Conservation (phyloP, 352 stramenopile genomes). For the Phytopythium helicoides region DNA sequence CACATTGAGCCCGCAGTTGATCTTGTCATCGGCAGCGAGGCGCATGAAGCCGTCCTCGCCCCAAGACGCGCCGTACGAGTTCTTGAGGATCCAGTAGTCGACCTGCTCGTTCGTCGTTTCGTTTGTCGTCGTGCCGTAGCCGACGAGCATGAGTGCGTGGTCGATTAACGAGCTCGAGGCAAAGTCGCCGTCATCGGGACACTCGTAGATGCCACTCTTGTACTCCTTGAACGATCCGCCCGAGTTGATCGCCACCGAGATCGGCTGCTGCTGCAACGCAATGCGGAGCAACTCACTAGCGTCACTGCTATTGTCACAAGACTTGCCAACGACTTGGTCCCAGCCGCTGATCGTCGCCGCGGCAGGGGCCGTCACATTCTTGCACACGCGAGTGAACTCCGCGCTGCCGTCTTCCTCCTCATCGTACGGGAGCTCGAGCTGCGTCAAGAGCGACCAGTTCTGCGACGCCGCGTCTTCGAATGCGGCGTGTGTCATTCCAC, state of each 20-base stretch:
- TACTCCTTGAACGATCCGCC: constrained; percentile 76
- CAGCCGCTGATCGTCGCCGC: constrained; percentile 68
- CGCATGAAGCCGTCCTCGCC: constrained; percentile 66
- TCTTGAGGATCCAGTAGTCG: constrained; percentile 83
- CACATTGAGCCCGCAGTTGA: constrained; percentile 78
- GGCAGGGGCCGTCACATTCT: constrained; percentile 30
- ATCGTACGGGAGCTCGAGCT: constrained; percentile 68
- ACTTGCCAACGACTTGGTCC: constrained; percentile 61
- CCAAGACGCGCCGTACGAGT: constrained; percentile 76
- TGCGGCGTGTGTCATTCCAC: constrained; percentile 73
- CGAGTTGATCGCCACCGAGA: constrained; percentile 81
- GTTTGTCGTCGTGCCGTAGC: constrained; percentile 43
- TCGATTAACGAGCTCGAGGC: constrained; percentile 54
- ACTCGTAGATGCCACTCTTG: constrained; percentile 73
- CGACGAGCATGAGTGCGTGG: constrained; percentile 73
- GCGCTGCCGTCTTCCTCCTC: constrained; percentile 43
- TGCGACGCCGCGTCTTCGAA: constrained; percentile 58
- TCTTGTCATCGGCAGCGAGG: constrained; percentile 62
- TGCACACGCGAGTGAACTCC: constrained; percentile 16
- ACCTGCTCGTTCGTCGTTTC: constrained; percentile 21
- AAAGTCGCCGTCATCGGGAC: constrained; percentile 72
- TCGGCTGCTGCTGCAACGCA: constrained; percentile 64
- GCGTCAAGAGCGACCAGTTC: constrained; percentile 49
- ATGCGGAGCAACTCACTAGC: constrained; percentile 59
- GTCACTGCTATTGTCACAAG: constrained; percentile 51